These are phyloP conservation scores for Wickerhamomyces hampshirensis DNA, from an alignment of 805 yeast genomes.

Conservation along the genomic window DNA sequence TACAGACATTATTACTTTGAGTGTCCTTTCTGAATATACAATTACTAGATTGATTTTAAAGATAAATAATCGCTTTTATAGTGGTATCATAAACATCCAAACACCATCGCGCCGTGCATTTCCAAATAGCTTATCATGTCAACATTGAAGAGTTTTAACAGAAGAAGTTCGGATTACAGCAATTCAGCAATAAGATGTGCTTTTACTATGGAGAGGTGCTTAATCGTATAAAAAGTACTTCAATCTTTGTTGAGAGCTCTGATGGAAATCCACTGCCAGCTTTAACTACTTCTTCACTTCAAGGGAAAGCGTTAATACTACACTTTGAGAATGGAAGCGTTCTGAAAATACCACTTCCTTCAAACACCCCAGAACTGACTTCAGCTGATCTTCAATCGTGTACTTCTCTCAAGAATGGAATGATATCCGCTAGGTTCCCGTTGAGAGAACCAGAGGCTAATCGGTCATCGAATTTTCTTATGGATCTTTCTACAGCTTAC, in stretches of 20 bases:
- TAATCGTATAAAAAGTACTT: conserved; percentile 13
- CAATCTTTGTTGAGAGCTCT: conserved; percentile 9
- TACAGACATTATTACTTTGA: conserved; percentile 7
- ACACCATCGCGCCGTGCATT: too few relatives aligned
- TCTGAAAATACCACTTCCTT: conserved; percentile 1
- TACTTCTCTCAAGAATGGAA: conserved; percentile 2
- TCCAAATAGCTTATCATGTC: too few relatives aligned
- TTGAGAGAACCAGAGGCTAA: conserved; percentile 1
- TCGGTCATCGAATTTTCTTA: conserved; percentile 19
- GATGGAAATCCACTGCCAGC: not conserved
- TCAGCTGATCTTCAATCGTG: conserved; percentile 4
- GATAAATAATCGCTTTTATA: too few relatives aligned
- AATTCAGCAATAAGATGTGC: not conserved
- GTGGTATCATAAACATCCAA: too few relatives aligned
- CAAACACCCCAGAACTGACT: not conserved
- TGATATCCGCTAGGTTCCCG: conserved; percentile 14
- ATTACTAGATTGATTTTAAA: too few relatives aligned
- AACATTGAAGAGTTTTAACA: too few relatives aligned
- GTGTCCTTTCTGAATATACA: too few relatives aligned
- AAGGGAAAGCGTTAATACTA: not conserved
- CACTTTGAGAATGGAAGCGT: not conserved
- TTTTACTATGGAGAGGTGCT: conserved; percentile 12
- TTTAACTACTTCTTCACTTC: not conserved
- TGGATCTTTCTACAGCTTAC: conserved; percentile 18
- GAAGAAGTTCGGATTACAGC: too few relatives aligned